These are phyloP conservation scores for Termitomyces sp. DNA, from an alignment of 768 basidiomycete species.

Conservation along the genomic window DNA sequence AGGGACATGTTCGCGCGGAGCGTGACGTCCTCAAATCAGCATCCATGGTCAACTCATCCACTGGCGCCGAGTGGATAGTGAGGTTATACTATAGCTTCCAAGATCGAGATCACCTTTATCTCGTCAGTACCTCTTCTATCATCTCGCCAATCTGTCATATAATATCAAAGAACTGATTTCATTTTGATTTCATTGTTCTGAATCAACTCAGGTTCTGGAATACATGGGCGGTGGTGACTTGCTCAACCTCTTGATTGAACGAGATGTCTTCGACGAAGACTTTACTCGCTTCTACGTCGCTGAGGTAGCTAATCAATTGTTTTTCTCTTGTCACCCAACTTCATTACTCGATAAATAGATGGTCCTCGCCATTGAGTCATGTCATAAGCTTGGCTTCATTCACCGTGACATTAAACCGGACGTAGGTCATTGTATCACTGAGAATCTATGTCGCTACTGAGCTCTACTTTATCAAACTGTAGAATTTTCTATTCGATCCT, in stretches of 20 bases:
- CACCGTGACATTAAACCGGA: conserved; percentile 98
- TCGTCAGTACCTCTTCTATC: conserved; percentile 60
- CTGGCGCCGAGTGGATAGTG: conserved; percentile 90
- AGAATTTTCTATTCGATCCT: conserved; percentile 96
- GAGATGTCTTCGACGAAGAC: conserved; percentile 86
- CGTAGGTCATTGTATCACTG: conserved; percentile 38
- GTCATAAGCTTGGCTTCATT: conserved; percentile 93
- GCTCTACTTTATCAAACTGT: conserved; percentile 9
- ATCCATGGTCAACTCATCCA: conserved; percentile 69
- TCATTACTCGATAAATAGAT: conserved; percentile 49
- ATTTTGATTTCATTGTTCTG: conserved; percentile 55
- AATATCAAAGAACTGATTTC: conserved; percentile 27
- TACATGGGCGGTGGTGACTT: conserved; percentile 98
- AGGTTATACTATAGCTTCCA: conserved; percentile 91
- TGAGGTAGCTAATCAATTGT: conserved; percentile 54
- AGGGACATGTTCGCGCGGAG: conserved; percentile 95
- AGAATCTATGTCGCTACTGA: conserved; percentile 16
- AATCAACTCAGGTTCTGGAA: conserved; percentile 67
- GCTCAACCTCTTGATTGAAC: conserved; percentile 91
- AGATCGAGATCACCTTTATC: conserved; percentile 92
- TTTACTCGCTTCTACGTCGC: conserved; percentile 94
- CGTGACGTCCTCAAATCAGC: conserved; percentile 92
- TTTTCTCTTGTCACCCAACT: conserved; percentile 13
- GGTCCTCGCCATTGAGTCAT: conserved; percentile 90
- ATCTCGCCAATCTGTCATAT: conserved; percentile 15